phyloP scores from a whole-genome alignment of 2,329 filamentous ascomycete species.

The Fusarium cicatricum region DNA sequence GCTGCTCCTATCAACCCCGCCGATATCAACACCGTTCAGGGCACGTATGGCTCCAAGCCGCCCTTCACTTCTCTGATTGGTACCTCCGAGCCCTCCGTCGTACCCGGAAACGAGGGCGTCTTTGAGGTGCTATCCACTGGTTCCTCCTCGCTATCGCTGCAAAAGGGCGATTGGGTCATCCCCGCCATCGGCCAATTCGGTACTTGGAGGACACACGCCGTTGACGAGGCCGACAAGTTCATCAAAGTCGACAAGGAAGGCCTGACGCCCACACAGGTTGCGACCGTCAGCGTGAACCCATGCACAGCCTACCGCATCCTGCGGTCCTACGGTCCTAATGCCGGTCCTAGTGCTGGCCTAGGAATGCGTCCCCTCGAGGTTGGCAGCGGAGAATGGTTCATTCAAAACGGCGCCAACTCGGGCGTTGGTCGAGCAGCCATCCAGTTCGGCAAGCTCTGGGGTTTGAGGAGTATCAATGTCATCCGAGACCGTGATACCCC shows the following conservation, averaged over 20 bases:
- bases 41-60: conserved; percentile 89
- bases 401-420: conserved; percentile 96
- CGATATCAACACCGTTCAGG: conserved; percentile 98
- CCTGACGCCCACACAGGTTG: conserved; percentile 79
- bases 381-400: conserved; percentile 81
- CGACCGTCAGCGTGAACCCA: conserved; percentile 91
- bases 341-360: conserved; percentile 54
- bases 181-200: conserved; percentile 85
- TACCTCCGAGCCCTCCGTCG: conserved; percentile 77
- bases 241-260: conserved; percentile 76
- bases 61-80: conserved; percentile 79
- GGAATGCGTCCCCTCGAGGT: conserved; percentile 56
- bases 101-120: conserved; percentile 90
- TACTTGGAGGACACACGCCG: conserved; percentile 93
- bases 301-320: conserved; percentile 96
- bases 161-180: conserved; percentile 91
- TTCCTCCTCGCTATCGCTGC: conserved; percentile 60
- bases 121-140: conserved; percentile 85
- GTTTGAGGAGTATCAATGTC: conserved; percentile 89
- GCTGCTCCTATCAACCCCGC: conserved; percentile 95
- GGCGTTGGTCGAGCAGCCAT: conserved; percentile 92
- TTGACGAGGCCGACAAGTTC: conserved; percentile 65
- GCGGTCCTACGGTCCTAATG: conserved; percentile 72
- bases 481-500: conserved; percentile 74
- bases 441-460: conserved; percentile 86